These are phyloP conservation scores for Solanum virginianum DNA, from an alignment of 257 asterid species.

Conservation along the genomic window DNA sequence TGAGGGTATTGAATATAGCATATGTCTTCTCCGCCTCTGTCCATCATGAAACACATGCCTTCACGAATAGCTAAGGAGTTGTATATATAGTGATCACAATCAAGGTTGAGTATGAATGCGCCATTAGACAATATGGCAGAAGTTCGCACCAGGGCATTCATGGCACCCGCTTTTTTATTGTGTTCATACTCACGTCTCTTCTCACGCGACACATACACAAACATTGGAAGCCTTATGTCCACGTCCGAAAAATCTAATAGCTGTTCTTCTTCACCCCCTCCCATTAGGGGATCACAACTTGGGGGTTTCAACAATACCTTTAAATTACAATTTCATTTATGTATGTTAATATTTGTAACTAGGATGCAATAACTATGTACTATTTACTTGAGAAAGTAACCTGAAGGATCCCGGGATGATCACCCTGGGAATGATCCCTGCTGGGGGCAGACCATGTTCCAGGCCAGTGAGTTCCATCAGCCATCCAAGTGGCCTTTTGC, in stretches of 20 bases:
- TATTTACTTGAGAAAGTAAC: background rate
- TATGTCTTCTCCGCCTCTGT: conserved; percentile 32
- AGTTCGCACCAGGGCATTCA: conserved; percentile 29
- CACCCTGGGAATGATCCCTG: conserved; percentile 21
- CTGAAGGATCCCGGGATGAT: conserved; percentile 33
- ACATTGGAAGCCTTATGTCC: conserved; percentile 31
- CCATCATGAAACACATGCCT: conserved; percentile 44
- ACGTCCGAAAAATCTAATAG: conserved; percentile 18
- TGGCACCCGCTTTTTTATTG: conserved; percentile 36
- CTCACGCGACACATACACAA: conserved; percentile 33
- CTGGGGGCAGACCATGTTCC: conserved; percentile 20
- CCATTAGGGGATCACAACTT: conserved; percentile 20
- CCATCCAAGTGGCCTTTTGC: conserved; percentile 35
- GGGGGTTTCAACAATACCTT: conserved; percentile 36
- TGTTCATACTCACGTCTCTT: conserved; percentile 32
- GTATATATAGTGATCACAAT: conserved; percentile 27
- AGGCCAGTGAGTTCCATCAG: conserved; percentile 38
- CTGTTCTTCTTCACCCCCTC: conserved; percentile 2
- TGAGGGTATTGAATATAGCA: conserved; percentile 34
- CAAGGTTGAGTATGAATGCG: conserved; percentile 30
- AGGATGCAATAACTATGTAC: background rate
- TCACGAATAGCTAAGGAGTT: conserved; percentile 22
- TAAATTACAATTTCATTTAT: background rate
- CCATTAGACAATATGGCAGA: conserved; percentile 32
- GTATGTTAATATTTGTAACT: background rate